Percentiles rank a stretch among this genome's conserved stretches.
Conservation (phyloP, 2,329 filamentous ascomycete genomes). For the Xylaria sp. region DNA sequence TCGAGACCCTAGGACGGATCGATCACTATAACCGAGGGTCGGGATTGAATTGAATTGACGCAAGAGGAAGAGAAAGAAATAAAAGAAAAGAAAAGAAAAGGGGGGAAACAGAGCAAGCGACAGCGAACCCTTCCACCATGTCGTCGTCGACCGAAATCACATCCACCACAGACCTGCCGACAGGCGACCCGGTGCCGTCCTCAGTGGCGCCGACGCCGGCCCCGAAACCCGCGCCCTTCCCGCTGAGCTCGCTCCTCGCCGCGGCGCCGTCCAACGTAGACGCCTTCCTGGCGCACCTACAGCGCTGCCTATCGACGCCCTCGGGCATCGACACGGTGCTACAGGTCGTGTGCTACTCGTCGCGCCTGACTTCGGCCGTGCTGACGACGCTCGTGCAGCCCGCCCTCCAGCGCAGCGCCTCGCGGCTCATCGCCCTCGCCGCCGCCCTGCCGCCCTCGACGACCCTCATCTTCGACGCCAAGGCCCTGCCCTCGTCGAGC, state of each 20-base stretch:
- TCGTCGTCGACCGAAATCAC: conserved; percentile 44
- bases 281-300: conserved; percentile 65
- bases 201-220: conserved; percentile 42
- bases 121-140: not conserved
- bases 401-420: conserved; percentile 65
- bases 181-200: conserved; percentile 53
- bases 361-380: conserved; percentile 64
- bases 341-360: conserved; percentile 74
- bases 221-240: conserved; percentile 44
- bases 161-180: conserved; percentile 51
- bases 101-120: not conserved
- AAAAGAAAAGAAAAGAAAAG: not conserved
- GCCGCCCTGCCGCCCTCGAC: conserved; percentile 63
- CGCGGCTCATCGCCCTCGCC: conserved; percentile 64
- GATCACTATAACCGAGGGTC: not conserved
- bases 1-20: not conserved
- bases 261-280: conserved; percentile 58
- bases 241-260: conserved; percentile 49
- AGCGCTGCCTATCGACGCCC: conserved; percentile 74
- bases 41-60: not conserved
- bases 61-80: not conserved
- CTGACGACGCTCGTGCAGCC: conserved; percentile 66
- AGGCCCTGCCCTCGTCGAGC: conserved; percentile 52
- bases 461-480: conserved; percentile 57
- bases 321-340: conserved; percentile 76